A percentile compares a stretch with the other conserved stretches of the same genome.
phyloP scores from a whole-genome alignment of 371 early-diverging fungal species.

The Mortierella sp. region DNA sequence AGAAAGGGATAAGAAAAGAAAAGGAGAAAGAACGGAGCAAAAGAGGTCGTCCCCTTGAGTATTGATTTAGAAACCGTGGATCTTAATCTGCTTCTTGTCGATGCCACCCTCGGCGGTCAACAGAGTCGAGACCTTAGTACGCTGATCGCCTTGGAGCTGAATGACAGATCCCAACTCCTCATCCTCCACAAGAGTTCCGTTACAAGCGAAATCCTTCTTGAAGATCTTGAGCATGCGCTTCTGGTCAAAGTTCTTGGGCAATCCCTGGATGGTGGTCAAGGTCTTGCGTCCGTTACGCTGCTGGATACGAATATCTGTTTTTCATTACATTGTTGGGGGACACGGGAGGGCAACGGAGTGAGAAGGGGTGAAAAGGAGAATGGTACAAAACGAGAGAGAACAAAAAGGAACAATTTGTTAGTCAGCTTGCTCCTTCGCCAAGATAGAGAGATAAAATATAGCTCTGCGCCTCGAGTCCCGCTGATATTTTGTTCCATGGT shows the following conservation, averaged over 20 bases:
- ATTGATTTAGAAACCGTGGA: slow-evolving; percentile 94
- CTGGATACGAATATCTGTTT: slow-evolving; percentile 94
- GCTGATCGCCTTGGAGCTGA: slow-evolving; percentile 97
- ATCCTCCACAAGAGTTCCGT: slow-evolving; percentile 94
- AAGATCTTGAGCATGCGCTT: slow-evolving; percentile 94
- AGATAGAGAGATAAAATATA: neutral
- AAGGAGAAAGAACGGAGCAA: slow-evolving; percentile 1
- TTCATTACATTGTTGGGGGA: neutral
- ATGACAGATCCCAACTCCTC: slow-evolving; percentile 92
- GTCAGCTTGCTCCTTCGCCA: neutral
- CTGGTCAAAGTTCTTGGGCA: slow-evolving; percentile 89
- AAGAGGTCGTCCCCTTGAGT: neutral
- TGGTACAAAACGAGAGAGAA: neutral
- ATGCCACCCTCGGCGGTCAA: slow-evolving; percentile 80
- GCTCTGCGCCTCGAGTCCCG: neutral
- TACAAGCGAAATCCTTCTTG: slow-evolving; percentile 98
- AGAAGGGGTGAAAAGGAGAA: neutral
- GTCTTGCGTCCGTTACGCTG: slow-evolving; percentile 98
- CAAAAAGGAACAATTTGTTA: slow-evolving; percentile 1
- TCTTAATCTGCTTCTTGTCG: slow-evolving; percentile 88
- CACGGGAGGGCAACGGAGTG: neutral
- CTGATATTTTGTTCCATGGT: neutral
- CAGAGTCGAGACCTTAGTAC: slow-evolving; percentile 87
- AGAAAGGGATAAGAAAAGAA: slow-evolving; percentile 6
- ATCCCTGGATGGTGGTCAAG: slow-evolving; percentile 94